phyloP scores from a whole-genome alignment of 306 rosid genomes.

The Trifolium dubium region DNA sequence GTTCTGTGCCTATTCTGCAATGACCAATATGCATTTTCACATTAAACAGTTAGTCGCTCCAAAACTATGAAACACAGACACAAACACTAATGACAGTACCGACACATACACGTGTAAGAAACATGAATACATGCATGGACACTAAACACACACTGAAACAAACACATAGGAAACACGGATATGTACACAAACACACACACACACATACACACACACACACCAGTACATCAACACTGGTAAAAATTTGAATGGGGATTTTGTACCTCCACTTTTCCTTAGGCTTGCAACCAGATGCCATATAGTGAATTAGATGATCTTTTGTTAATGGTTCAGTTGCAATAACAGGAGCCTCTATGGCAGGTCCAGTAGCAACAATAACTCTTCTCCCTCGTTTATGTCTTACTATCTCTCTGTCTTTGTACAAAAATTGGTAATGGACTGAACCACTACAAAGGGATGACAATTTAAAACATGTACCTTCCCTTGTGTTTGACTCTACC shows the following conservation, averaged over 20 bases:
- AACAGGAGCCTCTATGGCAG: slow-evolving; percentile 37
- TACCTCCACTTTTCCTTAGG: slow-evolving; percentile 30
- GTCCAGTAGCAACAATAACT: slow-evolving; percentile 45
- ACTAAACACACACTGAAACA: no score
- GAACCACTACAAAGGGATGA: slow-evolving; percentile 2
- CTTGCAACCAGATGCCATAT: neutral
- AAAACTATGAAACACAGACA: no score
- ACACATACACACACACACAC: no score
- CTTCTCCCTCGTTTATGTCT: slow-evolving; percentile 17
- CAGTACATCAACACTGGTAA: no score
- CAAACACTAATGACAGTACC: no score
- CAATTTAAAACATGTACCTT: slow-evolving; percentile 3
- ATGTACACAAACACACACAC: no score
- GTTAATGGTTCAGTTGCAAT: neutral
- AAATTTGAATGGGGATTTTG: neutral
- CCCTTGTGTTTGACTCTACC: slow-evolving; percentile 10
- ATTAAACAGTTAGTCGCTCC: neutral
- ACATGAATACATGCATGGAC: no score
- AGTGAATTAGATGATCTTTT: neutral
- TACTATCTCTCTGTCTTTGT: neutral
- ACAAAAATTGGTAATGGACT: neutral
- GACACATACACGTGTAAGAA: no score
- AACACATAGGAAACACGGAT: no score
- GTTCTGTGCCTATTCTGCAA: slow-evolving; percentile 97
- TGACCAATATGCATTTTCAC: neutral